phyloP scores from a whole-genome alignment of 495 filamentous ascomycete species.

The Hypoxylon crocopeplum region DNA sequence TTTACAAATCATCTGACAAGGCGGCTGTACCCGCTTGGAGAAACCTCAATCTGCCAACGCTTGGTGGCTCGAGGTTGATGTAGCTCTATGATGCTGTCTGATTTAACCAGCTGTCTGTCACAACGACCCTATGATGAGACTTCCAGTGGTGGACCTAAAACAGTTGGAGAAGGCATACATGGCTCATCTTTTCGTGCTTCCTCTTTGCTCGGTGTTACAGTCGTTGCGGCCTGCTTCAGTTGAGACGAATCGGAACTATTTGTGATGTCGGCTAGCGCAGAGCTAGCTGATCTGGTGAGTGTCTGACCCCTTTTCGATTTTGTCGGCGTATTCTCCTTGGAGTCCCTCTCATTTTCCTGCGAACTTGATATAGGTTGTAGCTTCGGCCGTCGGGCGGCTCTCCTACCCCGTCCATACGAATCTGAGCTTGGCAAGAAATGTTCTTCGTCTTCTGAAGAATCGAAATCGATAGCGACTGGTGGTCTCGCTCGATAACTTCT shows the following conservation, averaged over 20 bases:
- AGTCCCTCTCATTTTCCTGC: constrained; percentile 31
- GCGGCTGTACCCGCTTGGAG: constrained; percentile 3
- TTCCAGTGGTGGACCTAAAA: constrained; percentile 8
- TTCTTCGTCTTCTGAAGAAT: constrained; percentile 32
- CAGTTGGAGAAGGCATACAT: not conserved
- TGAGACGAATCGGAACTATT: constrained; percentile 7
- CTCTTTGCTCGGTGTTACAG: not conserved
- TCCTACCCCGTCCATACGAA: constrained; percentile 30
- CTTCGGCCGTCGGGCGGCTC: constrained; percentile 25
- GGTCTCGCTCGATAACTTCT: constrained; percentile 8
- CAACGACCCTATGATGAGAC: constrained; percentile 20
- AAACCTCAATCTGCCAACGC: constrained; percentile 3
- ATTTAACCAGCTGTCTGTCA: constrained; percentile 11
- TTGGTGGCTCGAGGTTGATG: not conserved
- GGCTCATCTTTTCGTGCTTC: not conserved
- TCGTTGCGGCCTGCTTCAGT: not conserved
- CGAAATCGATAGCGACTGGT: constrained; percentile 21
- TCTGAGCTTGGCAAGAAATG: constrained; percentile 26
- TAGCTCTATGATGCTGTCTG: constrained; percentile 9
- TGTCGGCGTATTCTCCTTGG: constrained; percentile 24
- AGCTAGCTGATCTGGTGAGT: constrained; percentile 23
- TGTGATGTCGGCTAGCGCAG: constrained; percentile 21
- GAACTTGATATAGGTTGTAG: constrained; percentile 32
- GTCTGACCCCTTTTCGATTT: constrained; percentile 4
- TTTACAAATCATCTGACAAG: constrained; percentile 25